Percentiles rank a stretch among this genome's conserved stretches.
These are phyloP conservation scores for Elongisporangium senticosum DNA, from an alignment of 352 stramenopile species.

Conservation along the genomic window DNA sequence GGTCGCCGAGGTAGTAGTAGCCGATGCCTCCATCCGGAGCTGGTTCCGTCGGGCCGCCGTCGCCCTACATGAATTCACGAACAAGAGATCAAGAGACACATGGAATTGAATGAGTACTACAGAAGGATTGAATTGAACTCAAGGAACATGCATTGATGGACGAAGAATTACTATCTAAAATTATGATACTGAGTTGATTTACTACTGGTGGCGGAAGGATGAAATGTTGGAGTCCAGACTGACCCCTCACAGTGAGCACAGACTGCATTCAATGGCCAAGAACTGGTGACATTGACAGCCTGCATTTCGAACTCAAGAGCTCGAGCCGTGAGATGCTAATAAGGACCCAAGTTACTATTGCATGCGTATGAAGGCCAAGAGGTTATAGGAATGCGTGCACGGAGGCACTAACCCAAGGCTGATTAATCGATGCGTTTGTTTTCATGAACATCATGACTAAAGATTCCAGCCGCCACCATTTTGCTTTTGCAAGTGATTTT, in stretches of 20 bases:
- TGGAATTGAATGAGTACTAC: not conserved
- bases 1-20: conserved; percentile 85
- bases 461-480: conserved; percentile 4
- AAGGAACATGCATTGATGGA: not conserved
- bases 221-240: conserved; percentile 84
- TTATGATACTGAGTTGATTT: not conserved
- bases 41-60: conserved; percentile 66
- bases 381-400: conserved; percentile 37
- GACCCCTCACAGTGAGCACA: conserved; percentile 72
- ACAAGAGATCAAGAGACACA: not conserved
- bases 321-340: conserved; percentile 63
- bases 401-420: conserved; percentile 33
- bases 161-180: not conserved
- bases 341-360: conserved; percentile 78
- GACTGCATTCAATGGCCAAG: conserved; percentile 59
- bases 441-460: conserved; percentile 4
- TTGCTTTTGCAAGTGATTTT: not conserved
- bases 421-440: conserved; percentile 82
- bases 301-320: conserved; percentile 22
- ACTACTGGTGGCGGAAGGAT: conserved; percentile 1
- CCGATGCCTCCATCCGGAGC: conserved; percentile 72
- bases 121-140: not conserved
- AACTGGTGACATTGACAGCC: conserved; percentile 70
- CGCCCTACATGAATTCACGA: conserved; percentile 32
- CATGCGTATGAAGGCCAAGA: conserved; percentile 88